Evolutionary conservation across 768 basidiomycete species (phyloP), one percentile per base, ranked within the genome.

Genomic region (Nidularia sp.): DNA sequence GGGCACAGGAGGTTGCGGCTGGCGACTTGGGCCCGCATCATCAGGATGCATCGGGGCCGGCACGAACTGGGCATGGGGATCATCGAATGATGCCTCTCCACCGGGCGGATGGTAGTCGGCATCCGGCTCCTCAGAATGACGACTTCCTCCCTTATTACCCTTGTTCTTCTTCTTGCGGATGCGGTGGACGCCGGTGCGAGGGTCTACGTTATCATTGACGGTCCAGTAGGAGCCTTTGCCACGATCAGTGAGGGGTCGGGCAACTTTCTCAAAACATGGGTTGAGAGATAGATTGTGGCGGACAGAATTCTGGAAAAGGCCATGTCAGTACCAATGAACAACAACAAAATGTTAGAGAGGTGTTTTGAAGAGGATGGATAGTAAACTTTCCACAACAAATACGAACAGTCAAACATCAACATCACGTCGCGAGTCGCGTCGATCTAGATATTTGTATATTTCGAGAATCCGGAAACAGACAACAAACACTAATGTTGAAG

Each of bases 211-310:
- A 60, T 93, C 90, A 60, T 93, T 91, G 55, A 93, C 91, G 0
- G 90, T 92, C 91, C 91, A 93, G 62, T 93, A 93, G 0, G 90
- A 92, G 18, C 91, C 91, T 62, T 93, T 93, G 48, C 91, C 91
- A 48, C 91, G 85, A 61, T 93, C 91, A 5, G 91, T 93, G 58
- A 93, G 80, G 9, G 91, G 91, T 13, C 91, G 87, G 2, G 91
- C 86, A 4, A 93, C 88, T 69, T 93, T 93, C 69, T 91, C 89
- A 61, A 93, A 93, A 63, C 90, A 93, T 48, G 91, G 90, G 59
- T 93, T 93, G 54, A 93, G 76, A 5, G 91, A 93, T 25, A 93
- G 79, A 61, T 93, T 93, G 68, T 93, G 91, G 45, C 91, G 86
- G 57, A 93, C 90, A 41, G 91, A 93, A 64, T 93, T 93, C 91